Evolutionary conservation across 352 stramenopile species (phyloP), one percentile per base, ranked within the genome.

Genomic region (Phytophthora ohioensis): DNA sequence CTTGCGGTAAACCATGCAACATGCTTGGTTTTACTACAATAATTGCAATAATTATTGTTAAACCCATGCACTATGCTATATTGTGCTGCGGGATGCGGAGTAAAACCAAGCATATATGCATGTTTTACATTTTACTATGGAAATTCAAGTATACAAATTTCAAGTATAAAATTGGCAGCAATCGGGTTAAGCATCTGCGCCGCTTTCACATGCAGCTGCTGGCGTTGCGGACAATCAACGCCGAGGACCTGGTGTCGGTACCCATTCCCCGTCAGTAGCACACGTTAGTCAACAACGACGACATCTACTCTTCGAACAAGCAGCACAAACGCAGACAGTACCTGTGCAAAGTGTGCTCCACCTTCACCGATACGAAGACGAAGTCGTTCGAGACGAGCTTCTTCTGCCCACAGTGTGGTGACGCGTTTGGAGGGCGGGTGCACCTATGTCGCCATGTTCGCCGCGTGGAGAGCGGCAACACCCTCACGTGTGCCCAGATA

Each of bases 341-440:
- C 32, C 15, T 70, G 5, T 75, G 68, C 30, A 75, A 71, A 15
- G 68, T 75, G 12, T 77, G 69, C 42, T 73, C 69, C 0, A 42
- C 64, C 0, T 68, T 61, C 3, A 34, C 49, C 0, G 53, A 67
- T 13, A 47, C 36, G n/a, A 46, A 63, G 30, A 36, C n/a, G 0
- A 54, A 55, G 51, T 64, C 60, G 10, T 60, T 51, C 13, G 57
- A 76, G 38, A 64, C 53, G 0, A 69, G 41, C 51, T 73, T 42
- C 47, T 64, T 39, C 52, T 66, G 47, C 12, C 38, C 11, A 10
- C 13, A 56, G 2, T 66, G 46, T 38, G 53, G 47, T 27, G 35
- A 57, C 12, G 10, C 10, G 3, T 27, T 53, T 15, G 43, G 36
- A 4, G 52, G 57, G 3, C 45, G 48, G 12, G 58, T 65, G 30